Base-by-base conservation (phyloP, 441 rosid genomes). In the Eruca vesicaria region DNA sequence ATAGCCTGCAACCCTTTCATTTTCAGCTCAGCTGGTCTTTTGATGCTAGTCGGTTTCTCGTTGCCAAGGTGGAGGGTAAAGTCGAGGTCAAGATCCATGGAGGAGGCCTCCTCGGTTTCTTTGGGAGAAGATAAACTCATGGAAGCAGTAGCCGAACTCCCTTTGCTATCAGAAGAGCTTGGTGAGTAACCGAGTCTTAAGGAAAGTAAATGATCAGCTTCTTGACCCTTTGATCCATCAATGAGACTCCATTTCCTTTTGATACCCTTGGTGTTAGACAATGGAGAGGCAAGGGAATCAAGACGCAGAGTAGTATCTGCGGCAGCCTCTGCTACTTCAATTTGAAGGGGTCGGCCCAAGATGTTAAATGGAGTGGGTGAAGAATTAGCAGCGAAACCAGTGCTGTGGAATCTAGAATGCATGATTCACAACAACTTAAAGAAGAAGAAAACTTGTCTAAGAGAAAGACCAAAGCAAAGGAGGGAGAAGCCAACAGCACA, bases 141-240 rank as follows among this genome's bases (percentile, higher is more conserved):
- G 83, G 87, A 88, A 73, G 87, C 97, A 78, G 96, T 88, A 48
- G 87, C 86, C 2, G 97, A 85, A 81, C 98, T 93, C 58, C 88
- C 98, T 82, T 91, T 90, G 81, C 95, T 91, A 78, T 93, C 97
- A 3, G 99, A 93, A 67, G 99, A 95, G 82, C 98, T 90, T 8
- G 95, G 67, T 8, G 93, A 77, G 50, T 78, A 83, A 61, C 96
- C 93, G 20, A 95, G 82, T 74, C 96, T 92, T 64, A 95, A 96
- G 53, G 88, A 88, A 65, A 95, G 81, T 33, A 87, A 85, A 43
- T 96, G 87, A 72, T 89, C 93, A 82, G 79, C 84, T 81, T 83
- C 80, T 60, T 61, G 83, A 66, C 62, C 80, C 71, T 78, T 26
- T 10, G 87, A 73, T 67, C 85, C 82, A 68, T 80, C 82, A 26